phyloP scores from a whole-genome alignment of 169 alveolate genomes.

The Cardiosporidium cionae region DNA sequence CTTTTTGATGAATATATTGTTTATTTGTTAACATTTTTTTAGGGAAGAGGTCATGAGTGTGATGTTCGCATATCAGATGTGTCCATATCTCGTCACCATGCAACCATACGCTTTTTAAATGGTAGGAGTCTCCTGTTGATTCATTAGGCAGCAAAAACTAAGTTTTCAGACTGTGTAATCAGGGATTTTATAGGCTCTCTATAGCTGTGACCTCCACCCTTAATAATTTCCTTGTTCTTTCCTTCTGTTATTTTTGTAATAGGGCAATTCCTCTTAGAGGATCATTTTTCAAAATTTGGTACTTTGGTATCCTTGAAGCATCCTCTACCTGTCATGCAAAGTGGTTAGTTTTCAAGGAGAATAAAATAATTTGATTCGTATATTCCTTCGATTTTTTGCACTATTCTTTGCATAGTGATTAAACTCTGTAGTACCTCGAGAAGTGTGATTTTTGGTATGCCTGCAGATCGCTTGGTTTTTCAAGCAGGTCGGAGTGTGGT shows the following conservation, averaged over 20 bases:
- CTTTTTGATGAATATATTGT: too few species aligned
- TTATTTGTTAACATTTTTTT: too few species aligned
- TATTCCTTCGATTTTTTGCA: too few species aligned
- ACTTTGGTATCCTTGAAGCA: conserved; percentile 83
- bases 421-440: too few species aligned
- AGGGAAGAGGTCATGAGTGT: conserved; percentile 96
- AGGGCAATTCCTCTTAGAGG: conserved; percentile 79
- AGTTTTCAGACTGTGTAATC: neutral
- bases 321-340: conserved; percentile 47
- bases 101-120: conserved; percentile 76
- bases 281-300: conserved; percentile 95
- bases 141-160: neutral
- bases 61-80: conserved; percentile 95
- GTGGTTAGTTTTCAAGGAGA: too few species aligned
- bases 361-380: too few species aligned
- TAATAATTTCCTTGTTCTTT: neutral
- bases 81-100: conserved; percentile 94
- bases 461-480: neutral
- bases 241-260: neutral
- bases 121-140: too few species aligned
- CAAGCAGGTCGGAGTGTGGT: neutral
- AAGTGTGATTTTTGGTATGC: too few species aligned
- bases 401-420: too few species aligned
- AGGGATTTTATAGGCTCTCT: neutral
- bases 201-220: neutral